Percentiles rank a stretch among this genome's conserved stretches.
These are phyloP conservation scores for Tricharina praecox DNA, from an alignment of 495 filamentous ascomycete species.

Conservation along the genomic window DNA sequence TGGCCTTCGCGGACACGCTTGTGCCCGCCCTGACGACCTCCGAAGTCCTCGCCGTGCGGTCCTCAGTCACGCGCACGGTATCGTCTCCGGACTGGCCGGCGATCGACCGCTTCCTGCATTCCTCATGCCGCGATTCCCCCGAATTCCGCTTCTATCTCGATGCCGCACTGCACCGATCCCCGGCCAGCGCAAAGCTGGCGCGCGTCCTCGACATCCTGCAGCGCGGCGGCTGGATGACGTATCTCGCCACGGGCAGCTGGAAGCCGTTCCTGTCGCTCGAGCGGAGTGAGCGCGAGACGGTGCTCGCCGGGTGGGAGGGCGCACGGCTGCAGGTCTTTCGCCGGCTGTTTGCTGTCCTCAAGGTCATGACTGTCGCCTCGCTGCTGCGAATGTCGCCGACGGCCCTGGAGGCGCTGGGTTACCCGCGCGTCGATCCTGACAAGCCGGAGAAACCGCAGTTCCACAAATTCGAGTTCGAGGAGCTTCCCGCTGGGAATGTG, in stretches of 20 bases:
- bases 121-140: not conserved
- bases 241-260: not conserved
- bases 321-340: not conserved
- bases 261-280: not conserved
- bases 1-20: not conserved
- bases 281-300: not conserved
- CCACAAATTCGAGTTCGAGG: constrained; percentile 34
- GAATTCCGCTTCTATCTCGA: not conserved
- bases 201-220: not conserved
- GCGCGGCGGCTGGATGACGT: not conserved
- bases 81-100: not conserved
- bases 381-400: not conserved
- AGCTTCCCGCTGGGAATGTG: constrained; percentile 30
- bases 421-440: not conserved
- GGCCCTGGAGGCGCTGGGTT: not conserved
- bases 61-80: not conserved
- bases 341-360: not conserved
- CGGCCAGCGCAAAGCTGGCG: not conserved
- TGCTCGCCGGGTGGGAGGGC: not conserved
- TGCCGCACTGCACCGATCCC: not conserved
- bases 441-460: constrained; percentile 2
- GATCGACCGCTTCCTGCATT: not conserved
- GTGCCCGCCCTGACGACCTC: not conserved
- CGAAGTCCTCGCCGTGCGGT: not conserved
- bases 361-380: too few relatives aligned